Evolutionary conservation across 2,329 filamentous ascomycete species (phyloP), one percentile per base, ranked within the genome.

Genomic region (Penicillium vulpinum): DNA sequence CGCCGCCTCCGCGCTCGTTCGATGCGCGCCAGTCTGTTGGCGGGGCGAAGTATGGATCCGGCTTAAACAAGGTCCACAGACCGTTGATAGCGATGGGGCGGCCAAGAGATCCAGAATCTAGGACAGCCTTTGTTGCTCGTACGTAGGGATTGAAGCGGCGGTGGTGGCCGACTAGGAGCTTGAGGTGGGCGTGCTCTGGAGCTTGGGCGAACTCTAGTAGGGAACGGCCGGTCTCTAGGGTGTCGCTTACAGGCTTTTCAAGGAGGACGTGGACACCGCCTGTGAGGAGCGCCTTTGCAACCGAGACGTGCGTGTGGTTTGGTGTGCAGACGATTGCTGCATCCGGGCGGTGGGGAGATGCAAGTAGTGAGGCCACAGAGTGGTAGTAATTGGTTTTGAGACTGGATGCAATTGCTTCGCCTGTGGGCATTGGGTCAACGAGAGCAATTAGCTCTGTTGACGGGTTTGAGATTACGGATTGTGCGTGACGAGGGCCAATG

Each of bases 251-350:
- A 0, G 84, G 84, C 62, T 86, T 86, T 64, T 86, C 84, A 21
- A 85, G 76, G 0, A 86, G 73, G 0, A 85, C 73, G 50, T 84
- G 79, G n/a, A 85, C 68, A 0, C 78, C 79, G 0, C 69, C 74
- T 0, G 73, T 62, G 2, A 84, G 72, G 1, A 86, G 72, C 38
- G 80, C 73, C n/a, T 75, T 77, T 2, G 81, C 73, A 1, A 85
- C 58, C 0, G 78, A 48, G 5, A 83, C 82, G 57, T 86, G 84
- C 0, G 81, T 85, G 62, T 81, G 76, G 62, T 85, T 86, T 2
- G 84, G 84, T 0, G 83, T 86, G 73, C 83, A 84, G 47, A 86
- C 77, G 39, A 86, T 80, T 22, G 83, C 83, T 35, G 79, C 83
- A 47, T 83, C 77, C 11, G 82, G 81, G n/a, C 71, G 73, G 41